Conservation (phyloP, 163 green algal genomes). For the Picocystis sp. region DNA sequence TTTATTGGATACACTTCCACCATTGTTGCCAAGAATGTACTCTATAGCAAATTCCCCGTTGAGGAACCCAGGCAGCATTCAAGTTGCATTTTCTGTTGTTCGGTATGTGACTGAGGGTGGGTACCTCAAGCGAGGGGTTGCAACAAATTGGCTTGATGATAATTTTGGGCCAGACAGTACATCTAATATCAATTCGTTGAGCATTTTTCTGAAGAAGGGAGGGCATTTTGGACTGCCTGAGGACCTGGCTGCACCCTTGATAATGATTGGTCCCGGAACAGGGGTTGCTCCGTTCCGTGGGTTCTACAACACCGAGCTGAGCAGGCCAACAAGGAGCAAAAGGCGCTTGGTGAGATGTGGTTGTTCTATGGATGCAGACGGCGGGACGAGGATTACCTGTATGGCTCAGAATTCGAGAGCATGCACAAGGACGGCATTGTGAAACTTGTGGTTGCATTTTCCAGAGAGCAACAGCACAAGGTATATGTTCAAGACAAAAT, state of each 20-base stretch:
- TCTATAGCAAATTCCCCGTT: constrained; percentile 42
- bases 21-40: constrained; percentile 69
- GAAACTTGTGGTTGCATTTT: constrained; percentile 65
- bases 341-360: constrained; percentile 38
- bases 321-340: constrained; percentile 35
- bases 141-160: constrained; percentile 53
- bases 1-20: constrained; percentile 66
- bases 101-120: constrained; percentile 25
- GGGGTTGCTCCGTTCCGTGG: constrained; percentile 79
- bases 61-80: constrained; percentile 3
- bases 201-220: constrained; percentile 52
- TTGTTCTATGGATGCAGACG: constrained; percentile 29
- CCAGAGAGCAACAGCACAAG: constrained; percentile 36
- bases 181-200: constrained; percentile 16
- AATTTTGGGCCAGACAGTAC: constrained; percentile 1
- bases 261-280: constrained; percentile 90
- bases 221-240: constrained; percentile 43
- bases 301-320: constrained; percentile 30
- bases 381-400: constrained; percentile 30
- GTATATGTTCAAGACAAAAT: constrained; percentile 60
- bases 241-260: constrained; percentile 39
- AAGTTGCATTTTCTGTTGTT: constrained; percentile 48
- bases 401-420: constrained; percentile 3
- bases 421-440: background rate
- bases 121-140: constrained; percentile 35